Percentiles rank a stretch among this genome's conserved stretches.
phyloP scores from a whole-genome alignment of 2,329 filamentous ascomycete species.

The Colletotrichum sp. region DNA sequence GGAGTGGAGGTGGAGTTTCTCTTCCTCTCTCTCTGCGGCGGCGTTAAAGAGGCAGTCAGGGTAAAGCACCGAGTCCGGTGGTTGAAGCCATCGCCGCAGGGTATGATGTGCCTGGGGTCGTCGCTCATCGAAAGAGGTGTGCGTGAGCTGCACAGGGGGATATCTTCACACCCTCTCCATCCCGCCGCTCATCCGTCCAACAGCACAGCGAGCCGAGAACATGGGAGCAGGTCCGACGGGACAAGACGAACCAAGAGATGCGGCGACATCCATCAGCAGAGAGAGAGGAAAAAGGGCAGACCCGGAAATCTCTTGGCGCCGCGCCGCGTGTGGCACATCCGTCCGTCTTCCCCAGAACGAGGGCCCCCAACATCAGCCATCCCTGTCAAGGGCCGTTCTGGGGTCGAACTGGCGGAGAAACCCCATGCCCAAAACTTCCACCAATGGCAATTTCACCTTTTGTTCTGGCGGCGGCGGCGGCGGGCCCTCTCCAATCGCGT shows the following conservation, averaged over 20 bases:
- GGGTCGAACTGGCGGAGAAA: conserved; percentile 15
- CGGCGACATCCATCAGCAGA: neutral
- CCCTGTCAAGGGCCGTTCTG: neutral
- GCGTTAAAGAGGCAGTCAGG: neutral
- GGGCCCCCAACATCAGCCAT: neutral
- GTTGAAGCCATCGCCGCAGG: neutral
- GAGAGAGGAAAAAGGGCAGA: neutral
- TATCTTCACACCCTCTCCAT: neutral
- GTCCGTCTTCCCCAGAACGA: neutral
- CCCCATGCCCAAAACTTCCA: conserved; percentile 1
- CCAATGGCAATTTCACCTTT: conserved; percentile 12
- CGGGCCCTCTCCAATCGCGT: neutral
- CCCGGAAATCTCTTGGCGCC: conserved; percentile 1
- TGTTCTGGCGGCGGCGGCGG: neutral
- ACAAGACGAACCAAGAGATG: conserved; percentile 17
- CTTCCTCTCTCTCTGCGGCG: neutral
- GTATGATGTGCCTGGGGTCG: neutral
- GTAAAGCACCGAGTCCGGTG: neutral
- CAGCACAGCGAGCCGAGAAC: neutral
- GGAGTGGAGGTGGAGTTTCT: conserved; percentile 9
- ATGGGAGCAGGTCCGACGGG: neutral
- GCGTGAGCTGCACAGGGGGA: neutral
- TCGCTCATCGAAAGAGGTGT: neutral
- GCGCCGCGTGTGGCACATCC: neutral
- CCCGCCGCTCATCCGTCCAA: neutral